Conservation (phyloP, 371 early-diverging fungal species). For the Smittium mucronatum region DNA sequence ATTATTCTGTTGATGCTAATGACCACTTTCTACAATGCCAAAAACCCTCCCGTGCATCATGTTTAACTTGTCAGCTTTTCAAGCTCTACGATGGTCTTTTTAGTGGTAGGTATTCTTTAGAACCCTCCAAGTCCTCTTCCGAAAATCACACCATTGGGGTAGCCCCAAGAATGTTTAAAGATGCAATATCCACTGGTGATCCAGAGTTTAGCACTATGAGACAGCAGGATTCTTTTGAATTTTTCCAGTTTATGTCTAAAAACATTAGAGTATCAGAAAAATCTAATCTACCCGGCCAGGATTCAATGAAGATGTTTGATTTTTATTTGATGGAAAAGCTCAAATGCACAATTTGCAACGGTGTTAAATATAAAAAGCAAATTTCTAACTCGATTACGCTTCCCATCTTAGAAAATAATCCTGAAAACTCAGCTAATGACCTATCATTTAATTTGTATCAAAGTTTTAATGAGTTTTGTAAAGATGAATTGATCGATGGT, state of each 20-base stretch:
- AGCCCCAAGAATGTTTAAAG: conserved; percentile 82
- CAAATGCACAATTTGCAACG: conserved; percentile 66
- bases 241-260: conserved; percentile 63
- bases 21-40: conserved; percentile 55
- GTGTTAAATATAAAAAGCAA: conserved; percentile 60
- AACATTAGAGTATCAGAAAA: conserved; percentile 63
- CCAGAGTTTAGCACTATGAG: conserved; percentile 89
- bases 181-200: conserved; percentile 73
- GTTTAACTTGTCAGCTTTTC: conserved; percentile 77
- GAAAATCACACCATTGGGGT: conserved; percentile 44
- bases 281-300: conserved; percentile 25
- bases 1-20: conserved; percentile 35
- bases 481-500: conserved; percentile 45
- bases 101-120: conserved; percentile 69
- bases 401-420: conserved; percentile 51
- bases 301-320: conserved; percentile 64
- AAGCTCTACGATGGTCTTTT: conserved; percentile 82
- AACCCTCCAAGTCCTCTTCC: conserved; percentile 23
- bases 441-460: conserved; percentile 36
- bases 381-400: conserved; percentile 49
- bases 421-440: conserved; percentile 11
- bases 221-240: conserved; percentile 96
- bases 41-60: conserved; percentile 44
- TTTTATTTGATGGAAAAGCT: conserved; percentile 68
- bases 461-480: conserved; percentile 53